phyloP scores from a whole-genome alignment of 2,329 filamentous ascomycete species.

The Pezicula carpinea region DNA sequence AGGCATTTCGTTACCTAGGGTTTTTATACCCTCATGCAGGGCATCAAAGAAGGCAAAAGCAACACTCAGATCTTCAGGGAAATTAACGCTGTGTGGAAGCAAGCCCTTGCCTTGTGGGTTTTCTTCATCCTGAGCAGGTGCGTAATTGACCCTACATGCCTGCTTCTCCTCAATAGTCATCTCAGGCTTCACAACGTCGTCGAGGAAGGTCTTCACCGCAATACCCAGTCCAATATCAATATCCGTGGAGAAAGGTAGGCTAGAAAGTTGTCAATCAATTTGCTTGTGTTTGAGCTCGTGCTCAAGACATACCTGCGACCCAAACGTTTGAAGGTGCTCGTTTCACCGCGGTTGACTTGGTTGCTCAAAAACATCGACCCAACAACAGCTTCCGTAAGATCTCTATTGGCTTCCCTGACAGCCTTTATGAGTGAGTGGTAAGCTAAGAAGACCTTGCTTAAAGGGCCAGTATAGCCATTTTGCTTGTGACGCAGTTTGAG shows the following conservation, averaged over 20 bases:
- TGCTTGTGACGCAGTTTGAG: constrained; percentile 76
- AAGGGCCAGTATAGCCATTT: constrained; percentile 89
- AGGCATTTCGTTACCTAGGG: constrained; percentile 44
- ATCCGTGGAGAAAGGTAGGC: constrained; percentile 63
- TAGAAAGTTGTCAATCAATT: constrained; percentile 24
- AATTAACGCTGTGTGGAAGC: constrained; percentile 54
- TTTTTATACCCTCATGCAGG: constrained; percentile 52
- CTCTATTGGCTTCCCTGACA: constrained; percentile 73
- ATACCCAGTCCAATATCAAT: constrained; percentile 74
- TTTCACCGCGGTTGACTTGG: constrained; percentile 66
- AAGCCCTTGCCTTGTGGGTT: constrained; percentile 32
- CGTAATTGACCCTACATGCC: constrained; percentile 45
- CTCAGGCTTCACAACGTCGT: constrained; percentile 58
- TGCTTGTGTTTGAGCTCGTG: neutral
- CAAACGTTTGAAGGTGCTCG: constrained; percentile 56
- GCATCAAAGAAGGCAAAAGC: constrained; percentile 55
- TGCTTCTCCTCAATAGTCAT: constrained; percentile 46
- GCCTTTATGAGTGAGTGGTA: constrained; percentile 81
- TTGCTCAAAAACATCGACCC: constrained; percentile 77
- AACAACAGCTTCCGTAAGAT: constrained; percentile 78
- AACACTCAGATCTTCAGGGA: constrained; percentile 55
- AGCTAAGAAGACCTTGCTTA: constrained; percentile 82
- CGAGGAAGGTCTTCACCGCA: constrained; percentile 73
- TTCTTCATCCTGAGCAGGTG: constrained; percentile 15
- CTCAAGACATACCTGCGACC: constrained; percentile 56